These are phyloP conservation scores for Colletotrichum magnum DNA, from an alignment of 2,329 filamentous ascomycete species.

Conservation along the genomic window DNA sequence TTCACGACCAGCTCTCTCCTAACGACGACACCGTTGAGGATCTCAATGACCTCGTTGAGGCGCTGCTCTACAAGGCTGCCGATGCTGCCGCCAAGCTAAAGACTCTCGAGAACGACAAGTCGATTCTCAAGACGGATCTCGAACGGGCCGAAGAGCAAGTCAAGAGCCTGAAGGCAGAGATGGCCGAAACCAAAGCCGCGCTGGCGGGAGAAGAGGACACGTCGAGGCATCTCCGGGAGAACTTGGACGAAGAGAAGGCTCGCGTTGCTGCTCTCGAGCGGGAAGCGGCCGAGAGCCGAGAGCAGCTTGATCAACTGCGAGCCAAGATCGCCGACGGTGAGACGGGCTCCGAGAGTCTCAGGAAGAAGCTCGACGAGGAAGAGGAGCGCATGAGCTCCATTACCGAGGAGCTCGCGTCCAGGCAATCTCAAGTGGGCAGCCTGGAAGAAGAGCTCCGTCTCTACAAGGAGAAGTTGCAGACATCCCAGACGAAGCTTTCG, in stretches of 20 bases:
- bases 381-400: conserved; percentile 79
- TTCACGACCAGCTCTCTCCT: conserved; percentile 71
- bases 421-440: conserved; percentile 81
- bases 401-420: conserved; percentile 78
- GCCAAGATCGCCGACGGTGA: conserved; percentile 85
- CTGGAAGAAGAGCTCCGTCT: conserved; percentile 82
- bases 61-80: conserved; percentile 69
- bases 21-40: conserved; percentile 69
- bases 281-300: conserved; percentile 75
- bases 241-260: conserved; percentile 66
- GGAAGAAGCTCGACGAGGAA: conserved; percentile 81
- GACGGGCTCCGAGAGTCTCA: conserved; percentile 84
- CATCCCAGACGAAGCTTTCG: conserved; percentile 66
- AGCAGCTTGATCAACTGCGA: conserved; percentile 78
- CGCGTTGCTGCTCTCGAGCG: conserved; percentile 67
- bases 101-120: conserved; percentile 71
- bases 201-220: conserved; percentile 67
- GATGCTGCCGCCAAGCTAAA: conserved; percentile 73
- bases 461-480: conserved; percentile 75
- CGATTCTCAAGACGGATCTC: conserved; percentile 74
- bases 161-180: conserved; percentile 69
- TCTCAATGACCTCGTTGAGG: conserved; percentile 70
- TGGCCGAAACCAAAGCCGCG: conserved; percentile 67
- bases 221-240: conserved; percentile 67
- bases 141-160: conserved; percentile 70